Conservation (phyloP, 495 filamentous ascomycete species). For the Aspergillus affinis region DNA sequence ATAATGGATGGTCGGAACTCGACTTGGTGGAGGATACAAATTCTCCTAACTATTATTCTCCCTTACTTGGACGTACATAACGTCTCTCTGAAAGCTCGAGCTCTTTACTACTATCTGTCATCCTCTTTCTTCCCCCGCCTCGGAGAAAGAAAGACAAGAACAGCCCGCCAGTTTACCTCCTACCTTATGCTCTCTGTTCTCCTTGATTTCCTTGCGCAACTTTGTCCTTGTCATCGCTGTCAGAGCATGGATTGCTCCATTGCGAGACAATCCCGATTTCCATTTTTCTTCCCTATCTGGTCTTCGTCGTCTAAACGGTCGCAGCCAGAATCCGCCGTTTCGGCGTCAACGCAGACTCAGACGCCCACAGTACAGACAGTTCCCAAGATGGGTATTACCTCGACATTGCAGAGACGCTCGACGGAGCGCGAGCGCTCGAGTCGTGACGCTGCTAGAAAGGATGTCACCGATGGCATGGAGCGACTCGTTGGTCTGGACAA, state of each 20-base stretch:
- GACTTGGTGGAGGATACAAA: neutral
- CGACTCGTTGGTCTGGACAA: constrained; percentile 18
- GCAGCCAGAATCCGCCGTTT: constrained; percentile 1
- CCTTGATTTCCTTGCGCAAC: constrained; percentile 2
- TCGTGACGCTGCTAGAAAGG: constrained; percentile 12
- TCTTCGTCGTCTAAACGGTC: constrained; percentile 7
- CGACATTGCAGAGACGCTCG: constrained; percentile 6
- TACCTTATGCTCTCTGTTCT: constrained; percentile 10
- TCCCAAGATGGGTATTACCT: constrained; percentile 3
- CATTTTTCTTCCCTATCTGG: constrained; percentile 19
- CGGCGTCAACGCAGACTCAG: constrained; percentile 14
- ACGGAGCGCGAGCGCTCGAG: constrained; percentile 8
- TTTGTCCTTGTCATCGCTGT: constrained; percentile 3
- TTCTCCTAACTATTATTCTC: neutral
- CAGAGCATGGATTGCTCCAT: constrained; percentile 14
- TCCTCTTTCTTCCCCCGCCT: neutral
- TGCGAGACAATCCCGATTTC: constrained; percentile 14
- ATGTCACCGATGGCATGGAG: constrained; percentile 14
- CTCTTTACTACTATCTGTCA: neutral
- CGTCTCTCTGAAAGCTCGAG: neutral
- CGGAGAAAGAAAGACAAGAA: neutral
- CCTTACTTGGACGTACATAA: neutral
- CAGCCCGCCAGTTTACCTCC: neutral
- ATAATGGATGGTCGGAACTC: neutral
- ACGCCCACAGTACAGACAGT: constrained; percentile 1